Conservation (phyloP, 139 green algal species). For the Auxenochlorella protothecoides region DNA sequence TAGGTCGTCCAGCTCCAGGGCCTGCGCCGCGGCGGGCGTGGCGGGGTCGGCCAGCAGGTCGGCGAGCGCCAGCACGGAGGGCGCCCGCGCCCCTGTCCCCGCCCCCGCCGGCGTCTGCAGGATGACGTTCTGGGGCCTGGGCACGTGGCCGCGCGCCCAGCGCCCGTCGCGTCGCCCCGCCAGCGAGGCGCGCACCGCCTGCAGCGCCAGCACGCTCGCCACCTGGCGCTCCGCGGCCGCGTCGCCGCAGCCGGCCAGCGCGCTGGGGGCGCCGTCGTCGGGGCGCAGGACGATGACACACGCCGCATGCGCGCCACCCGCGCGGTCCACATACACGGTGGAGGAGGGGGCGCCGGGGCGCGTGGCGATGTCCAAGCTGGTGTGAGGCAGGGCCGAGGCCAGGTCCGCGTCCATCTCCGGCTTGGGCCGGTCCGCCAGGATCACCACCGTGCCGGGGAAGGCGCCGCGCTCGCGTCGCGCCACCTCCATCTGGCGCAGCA, state of each 20-base stretch:
- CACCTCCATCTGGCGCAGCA: conserved; percentile 26
- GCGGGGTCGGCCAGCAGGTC: conserved; percentile 8
- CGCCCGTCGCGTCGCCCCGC: not conserved
- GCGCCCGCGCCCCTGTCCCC: not conserved
- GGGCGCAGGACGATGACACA: not conserved
- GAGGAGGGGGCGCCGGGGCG: conserved; percentile 17
- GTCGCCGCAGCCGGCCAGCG: not conserved
- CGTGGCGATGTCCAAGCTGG: conserved; percentile 20
- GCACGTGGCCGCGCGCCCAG: not conserved
- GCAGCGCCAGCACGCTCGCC: conserved; percentile 1
- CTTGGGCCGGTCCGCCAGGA: conserved; percentile 22
- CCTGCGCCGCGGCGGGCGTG: conserved; percentile 3
- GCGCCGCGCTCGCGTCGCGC: conserved; percentile 10
- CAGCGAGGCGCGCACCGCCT: not conserved
- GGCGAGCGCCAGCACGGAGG: conserved; percentile 8
- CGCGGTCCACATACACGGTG: conserved; percentile 11
- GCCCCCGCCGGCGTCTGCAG: conserved; percentile 7
- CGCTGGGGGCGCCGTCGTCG: not conserved
- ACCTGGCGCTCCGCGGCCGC: not conserved
- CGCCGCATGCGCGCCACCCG: conserved; percentile 11
- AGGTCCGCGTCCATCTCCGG: conserved; percentile 25
- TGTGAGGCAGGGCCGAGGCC: conserved; percentile 1
- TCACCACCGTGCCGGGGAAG: conserved; percentile 21
- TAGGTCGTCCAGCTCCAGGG: conserved; percentile 17
- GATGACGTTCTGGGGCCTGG: conserved; percentile 15